A percentile compares a stretch with the other conserved stretches of the same genome.
These are phyloP conservation scores for Mycena albidolilacea DNA, from an alignment of 768 basidiomycete species.

Conservation along the genomic window DNA sequence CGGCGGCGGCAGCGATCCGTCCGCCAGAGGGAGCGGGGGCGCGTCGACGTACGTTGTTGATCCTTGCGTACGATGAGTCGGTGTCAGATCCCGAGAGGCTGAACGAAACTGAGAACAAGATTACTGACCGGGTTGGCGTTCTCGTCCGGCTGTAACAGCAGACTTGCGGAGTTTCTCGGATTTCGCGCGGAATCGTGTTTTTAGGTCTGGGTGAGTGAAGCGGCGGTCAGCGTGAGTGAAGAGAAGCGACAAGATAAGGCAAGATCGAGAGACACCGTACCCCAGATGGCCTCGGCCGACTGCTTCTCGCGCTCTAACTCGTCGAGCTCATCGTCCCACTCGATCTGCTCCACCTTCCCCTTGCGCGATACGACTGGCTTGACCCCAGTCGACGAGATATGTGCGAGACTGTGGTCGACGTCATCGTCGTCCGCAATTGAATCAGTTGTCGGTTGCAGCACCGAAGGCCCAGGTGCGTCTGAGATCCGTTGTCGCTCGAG, in stretches of 20 bases:
- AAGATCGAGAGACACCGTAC: slow-evolving; percentile 50
- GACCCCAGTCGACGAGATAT: slow-evolving; percentile 57
- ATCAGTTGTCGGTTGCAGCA: slow-evolving; percentile 32
- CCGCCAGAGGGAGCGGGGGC: slow-evolving; percentile 65
- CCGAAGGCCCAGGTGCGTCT: slow-evolving; percentile 50
- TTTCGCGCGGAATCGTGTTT: slow-evolving; percentile 70
- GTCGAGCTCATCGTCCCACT: slow-evolving; percentile 79
- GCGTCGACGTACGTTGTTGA: slow-evolving; percentile 53
- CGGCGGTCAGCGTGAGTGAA: no score
- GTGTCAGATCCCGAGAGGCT: background rate
- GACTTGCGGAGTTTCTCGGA: slow-evolving; percentile 59
- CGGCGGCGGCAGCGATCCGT: slow-evolving; percentile 44
- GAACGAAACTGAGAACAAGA: background rate
- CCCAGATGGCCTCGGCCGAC: slow-evolving; percentile 82
- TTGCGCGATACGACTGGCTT: slow-evolving; percentile 59
- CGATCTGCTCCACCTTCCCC: slow-evolving; percentile 71
- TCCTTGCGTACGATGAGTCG: background rate
- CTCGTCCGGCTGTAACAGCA: slow-evolving; percentile 49
- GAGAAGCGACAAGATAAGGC: background rate
- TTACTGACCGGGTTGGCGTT: slow-evolving; percentile 49
- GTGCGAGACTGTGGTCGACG: slow-evolving; percentile 71
- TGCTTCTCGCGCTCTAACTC: slow-evolving; percentile 78
- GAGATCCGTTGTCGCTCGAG: slow-evolving; percentile 73
- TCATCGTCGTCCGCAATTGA: slow-evolving; percentile 65
- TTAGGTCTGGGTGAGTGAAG: slow-evolving; percentile 61